A percentile compares a stretch with the other conserved stretches of the same genome.
These are phyloP conservation scores for Trichoderma lentiforme DNA, from an alignment of 2,329 filamentous ascomycete genomes.

Conservation along the genomic window DNA sequence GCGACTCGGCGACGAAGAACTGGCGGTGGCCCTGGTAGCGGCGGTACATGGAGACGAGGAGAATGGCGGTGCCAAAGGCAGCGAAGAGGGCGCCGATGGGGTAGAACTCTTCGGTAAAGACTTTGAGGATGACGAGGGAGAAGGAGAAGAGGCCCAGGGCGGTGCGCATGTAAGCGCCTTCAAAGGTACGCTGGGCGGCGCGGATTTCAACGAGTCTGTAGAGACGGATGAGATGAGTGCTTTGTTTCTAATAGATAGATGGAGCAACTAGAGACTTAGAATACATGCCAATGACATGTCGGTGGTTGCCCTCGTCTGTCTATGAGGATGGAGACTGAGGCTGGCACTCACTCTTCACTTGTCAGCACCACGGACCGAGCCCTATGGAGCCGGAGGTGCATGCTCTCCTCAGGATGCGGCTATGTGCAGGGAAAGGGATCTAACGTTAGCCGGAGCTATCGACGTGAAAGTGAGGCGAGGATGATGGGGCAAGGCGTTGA, in stretches of 20 bases:
- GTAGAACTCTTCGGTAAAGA: slow-evolving; percentile 96
- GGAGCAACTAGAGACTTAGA: neutral
- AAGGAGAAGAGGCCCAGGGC: slow-evolving; percentile 95
- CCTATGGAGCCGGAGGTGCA: slow-evolving; percentile 77
- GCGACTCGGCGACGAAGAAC: slow-evolving; percentile 64
- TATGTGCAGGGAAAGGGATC: slow-evolving; percentile 26
- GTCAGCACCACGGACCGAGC: slow-evolving; percentile 81
- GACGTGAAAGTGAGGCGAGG: neutral
- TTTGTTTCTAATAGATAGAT: neutral
- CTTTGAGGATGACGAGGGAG: slow-evolving; percentile 82
- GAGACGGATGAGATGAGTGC: neutral
- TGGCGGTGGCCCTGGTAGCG: slow-evolving; percentile 90
- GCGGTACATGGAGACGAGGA: slow-evolving; percentile 79
- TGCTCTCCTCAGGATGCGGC: slow-evolving; percentile 67
- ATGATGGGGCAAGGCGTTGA: neutral
- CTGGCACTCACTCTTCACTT: slow-evolving; percentile 60
- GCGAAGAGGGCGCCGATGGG: slow-evolving; percentile 94
- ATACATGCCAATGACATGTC: neutral
- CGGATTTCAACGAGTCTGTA: slow-evolving; percentile 84
- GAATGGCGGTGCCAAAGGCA: slow-evolving; percentile 79
- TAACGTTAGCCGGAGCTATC: neutral
- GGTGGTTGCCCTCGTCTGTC: neutral
- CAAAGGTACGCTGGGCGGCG: slow-evolving; percentile 92
- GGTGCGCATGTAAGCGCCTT: slow-evolving; percentile 94
- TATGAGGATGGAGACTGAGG: neutral